Evolutionary conservation across 495 filamentous ascomycete genomes (phyloP).

Genomic region (Aspergillus ellipticus): DNA sequence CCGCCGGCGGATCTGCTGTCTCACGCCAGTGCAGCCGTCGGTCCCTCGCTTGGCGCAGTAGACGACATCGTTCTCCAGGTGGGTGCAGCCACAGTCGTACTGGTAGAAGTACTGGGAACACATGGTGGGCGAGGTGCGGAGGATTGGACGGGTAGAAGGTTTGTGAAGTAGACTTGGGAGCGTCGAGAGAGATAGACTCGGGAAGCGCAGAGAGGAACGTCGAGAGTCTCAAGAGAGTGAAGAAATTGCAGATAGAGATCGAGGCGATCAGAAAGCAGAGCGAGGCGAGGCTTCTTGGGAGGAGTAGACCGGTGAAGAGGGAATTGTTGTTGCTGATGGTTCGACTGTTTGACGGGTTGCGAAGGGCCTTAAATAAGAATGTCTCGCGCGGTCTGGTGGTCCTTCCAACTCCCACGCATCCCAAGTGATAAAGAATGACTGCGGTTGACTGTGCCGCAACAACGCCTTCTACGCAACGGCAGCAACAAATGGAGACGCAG

Average conservation of each 20-base stretch:
- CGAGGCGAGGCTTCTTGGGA: neutral
- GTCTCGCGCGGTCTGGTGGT: constrained; percentile 7
- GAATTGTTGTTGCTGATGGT: constrained; percentile 18
- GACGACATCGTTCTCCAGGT: constrained; percentile 35
- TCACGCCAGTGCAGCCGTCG: constrained; percentile 31
- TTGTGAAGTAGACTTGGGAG: neutral
- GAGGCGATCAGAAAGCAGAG: neutral
- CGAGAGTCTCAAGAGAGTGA: too few relatives aligned
- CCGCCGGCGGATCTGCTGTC: constrained; percentile 33
- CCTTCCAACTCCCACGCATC: constrained; percentile 1
- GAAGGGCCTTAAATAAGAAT: constrained; percentile 24
- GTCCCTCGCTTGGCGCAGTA: constrained; percentile 37
- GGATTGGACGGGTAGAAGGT: neutral
- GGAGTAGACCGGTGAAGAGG: constrained; percentile 5
- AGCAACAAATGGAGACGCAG: neutral
- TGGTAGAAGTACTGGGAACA: constrained; percentile 41
- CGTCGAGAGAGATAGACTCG: neutral
- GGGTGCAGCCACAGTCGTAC: constrained; percentile 41
- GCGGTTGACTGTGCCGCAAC: constrained; percentile 25
- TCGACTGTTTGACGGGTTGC: constrained; percentile 13
- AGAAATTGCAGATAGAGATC: neutral
- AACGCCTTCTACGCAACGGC: constrained; percentile 13
- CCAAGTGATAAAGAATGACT: constrained; percentile 17
- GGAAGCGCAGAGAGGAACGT: too few relatives aligned
- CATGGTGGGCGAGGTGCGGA: constrained; percentile 22